A percentile compares a stretch with the other conserved stretches of the same genome.
Evolutionary conservation across 345 rosid genomes (phyloP).

Genomic region (Citrus cavaleriei): DNA sequence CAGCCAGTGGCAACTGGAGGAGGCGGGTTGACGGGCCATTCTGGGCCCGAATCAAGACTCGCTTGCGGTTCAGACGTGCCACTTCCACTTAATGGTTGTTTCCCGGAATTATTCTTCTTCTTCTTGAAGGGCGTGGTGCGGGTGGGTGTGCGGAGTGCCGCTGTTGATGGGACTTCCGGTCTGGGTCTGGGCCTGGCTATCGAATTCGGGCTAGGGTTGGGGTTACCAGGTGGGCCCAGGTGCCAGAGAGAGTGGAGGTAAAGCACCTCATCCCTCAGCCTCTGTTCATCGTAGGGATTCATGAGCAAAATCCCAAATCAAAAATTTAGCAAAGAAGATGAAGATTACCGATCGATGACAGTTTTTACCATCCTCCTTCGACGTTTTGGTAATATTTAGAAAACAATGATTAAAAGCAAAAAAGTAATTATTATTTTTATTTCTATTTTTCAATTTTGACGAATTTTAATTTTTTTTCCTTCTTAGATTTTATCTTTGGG

Average conservation of each 20-base stretch:
- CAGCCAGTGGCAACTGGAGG: slow-evolving; percentile 29
- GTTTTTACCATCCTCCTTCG: not conserved
- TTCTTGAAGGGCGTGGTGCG: slow-evolving; percentile 26
- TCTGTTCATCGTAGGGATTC: slow-evolving; percentile 46
- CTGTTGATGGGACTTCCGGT: slow-evolving; percentile 22
- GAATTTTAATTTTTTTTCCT: too few relatives aligned
- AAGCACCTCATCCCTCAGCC: slow-evolving; percentile 56
- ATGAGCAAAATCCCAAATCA: not conserved
- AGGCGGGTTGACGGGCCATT: slow-evolving; percentile 34
- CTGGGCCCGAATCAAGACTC: slow-evolving; percentile 14
- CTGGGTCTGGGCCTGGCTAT: not conserved
- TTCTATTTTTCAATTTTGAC: too few relatives aligned
- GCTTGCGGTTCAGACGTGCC: slow-evolving; percentile 6
- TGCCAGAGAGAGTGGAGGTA: slow-evolving; percentile 79
- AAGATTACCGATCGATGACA: not conserved
- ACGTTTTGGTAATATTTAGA: not conserved
- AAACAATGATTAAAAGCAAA: too few relatives aligned
- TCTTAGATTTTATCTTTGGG: too few relatives aligned
- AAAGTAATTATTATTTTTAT: too few relatives aligned
- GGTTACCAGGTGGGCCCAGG: slow-evolving; percentile 59
- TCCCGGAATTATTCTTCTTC: not conserved
- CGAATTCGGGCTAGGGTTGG: slow-evolving; percentile 16
- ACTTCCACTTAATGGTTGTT: not conserved
- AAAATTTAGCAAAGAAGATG: not conserved
- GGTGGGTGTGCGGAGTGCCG: slow-evolving; percentile 22